Evolutionary conservation across 768 basidiomycete species (phyloP).

Genomic region (Gelatoporia subvermispora): DNA sequence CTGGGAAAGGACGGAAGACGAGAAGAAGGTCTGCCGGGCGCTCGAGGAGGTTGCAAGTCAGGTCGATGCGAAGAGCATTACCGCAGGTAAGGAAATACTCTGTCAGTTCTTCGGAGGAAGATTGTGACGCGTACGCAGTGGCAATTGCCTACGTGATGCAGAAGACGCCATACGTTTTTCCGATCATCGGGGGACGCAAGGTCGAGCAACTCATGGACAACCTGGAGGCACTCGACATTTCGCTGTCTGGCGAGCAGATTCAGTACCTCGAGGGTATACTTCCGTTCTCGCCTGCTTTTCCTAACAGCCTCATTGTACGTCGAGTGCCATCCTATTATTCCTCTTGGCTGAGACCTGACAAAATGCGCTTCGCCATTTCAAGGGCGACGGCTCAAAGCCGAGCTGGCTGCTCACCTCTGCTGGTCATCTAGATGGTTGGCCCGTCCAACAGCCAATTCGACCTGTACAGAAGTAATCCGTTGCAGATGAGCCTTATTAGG

Average conservation of each 20-base stretch:
- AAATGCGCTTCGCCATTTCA: not conserved
- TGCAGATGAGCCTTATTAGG: no score
- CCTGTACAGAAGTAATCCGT: not conserved
- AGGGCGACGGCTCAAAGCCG: conserved; percentile 15
- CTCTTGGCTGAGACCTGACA: not conserved
- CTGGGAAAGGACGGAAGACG: conserved; percentile 33
- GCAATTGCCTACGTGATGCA: conserved; percentile 26
- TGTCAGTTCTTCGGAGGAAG: not conserved
- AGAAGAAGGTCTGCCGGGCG: conserved; percentile 28
- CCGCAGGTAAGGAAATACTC: conserved; percentile 17
- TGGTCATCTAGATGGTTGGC: conserved; percentile 21
- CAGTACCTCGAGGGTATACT: conserved; percentile 13
- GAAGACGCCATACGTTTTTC: conserved; percentile 21
- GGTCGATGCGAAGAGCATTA: conserved; percentile 26
- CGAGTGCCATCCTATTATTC: not conserved
- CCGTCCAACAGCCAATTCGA: conserved; percentile 11
- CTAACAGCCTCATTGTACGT: conserved; percentile 5
- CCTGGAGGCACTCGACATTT: conserved; percentile 10
- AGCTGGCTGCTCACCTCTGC: conserved; percentile 6
- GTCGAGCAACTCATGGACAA: conserved; percentile 17
- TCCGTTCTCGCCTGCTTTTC: conserved; percentile 20
- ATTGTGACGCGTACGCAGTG: not conserved
- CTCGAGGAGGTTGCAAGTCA: conserved; percentile 37
- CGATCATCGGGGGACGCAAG: conserved; percentile 14
- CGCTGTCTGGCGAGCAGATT: conserved; percentile 19